phyloP scores from a whole-genome alignment of 1,139 yeast genomes.

The Taphrina deformans region DNA sequence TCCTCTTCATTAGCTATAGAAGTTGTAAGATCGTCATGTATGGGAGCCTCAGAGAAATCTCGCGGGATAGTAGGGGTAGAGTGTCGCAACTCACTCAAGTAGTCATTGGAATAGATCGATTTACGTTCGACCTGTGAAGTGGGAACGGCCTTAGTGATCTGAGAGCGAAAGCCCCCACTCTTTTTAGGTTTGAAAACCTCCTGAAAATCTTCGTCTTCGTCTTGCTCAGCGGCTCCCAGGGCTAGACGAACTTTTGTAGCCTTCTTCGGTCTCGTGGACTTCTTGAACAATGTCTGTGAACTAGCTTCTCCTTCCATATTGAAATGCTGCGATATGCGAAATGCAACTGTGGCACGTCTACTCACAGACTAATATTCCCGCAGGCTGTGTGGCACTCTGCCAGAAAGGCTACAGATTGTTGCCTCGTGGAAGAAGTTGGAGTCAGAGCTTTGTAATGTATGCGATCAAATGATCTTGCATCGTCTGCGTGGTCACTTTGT shows the following conservation, averaged over 20 bases:
- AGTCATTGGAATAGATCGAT: slow-evolving; percentile 6
- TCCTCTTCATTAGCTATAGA: neutral
- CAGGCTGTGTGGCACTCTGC: too few relatives aligned
- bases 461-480: too few relatives aligned
- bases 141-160: neutral
- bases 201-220: neutral
- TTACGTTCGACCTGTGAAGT: neutral
- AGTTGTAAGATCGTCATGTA: neutral
- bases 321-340: too few relatives aligned
- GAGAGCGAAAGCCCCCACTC: neutral
- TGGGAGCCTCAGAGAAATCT: neutral
- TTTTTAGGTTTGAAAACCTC: slow-evolving; percentile 17
- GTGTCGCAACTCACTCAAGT: neutral
- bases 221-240: neutral
- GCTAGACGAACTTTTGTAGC: neutral
- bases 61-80: slow-evolving; percentile 7
- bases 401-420: too few relatives aligned
- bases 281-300: neutral
- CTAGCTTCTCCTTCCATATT: neutral
- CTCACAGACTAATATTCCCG: too few relatives aligned
- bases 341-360: too few relatives aligned
- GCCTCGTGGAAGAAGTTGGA: too few relatives aligned
- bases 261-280: neutral
- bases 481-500: too few relatives aligned
- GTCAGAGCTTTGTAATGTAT: too few relatives aligned